These are phyloP conservation scores for Rhodotorula graminis DNA, from an alignment of 768 basidiomycete species.

Conservation along the genomic window DNA sequence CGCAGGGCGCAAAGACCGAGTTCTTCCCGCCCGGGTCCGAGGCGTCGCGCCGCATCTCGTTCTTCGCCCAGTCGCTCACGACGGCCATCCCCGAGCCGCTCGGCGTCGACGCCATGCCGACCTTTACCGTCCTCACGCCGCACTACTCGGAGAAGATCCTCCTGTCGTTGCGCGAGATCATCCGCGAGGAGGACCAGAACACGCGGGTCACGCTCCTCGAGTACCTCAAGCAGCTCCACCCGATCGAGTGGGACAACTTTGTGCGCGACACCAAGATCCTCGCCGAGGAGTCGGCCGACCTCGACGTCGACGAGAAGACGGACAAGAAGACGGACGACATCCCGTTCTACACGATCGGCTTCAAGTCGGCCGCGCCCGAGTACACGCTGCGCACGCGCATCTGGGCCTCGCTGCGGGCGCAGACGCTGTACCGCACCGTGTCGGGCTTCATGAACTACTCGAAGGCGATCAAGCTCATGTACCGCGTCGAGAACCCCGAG, in stretches of 20 bases:
- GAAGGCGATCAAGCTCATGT: constrained; percentile 98
- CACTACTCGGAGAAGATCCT: constrained; percentile 99
- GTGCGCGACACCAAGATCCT: constrained; percentile 99
- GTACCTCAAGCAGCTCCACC: constrained; percentile 96
- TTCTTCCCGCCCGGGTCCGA: constrained; percentile 95
- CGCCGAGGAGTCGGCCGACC: constrained; percentile 79
- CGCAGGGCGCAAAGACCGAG: constrained; percentile 61
- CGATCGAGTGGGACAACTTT: constrained; percentile 98
- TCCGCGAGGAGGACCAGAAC: constrained; percentile 95
- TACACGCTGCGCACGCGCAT: constrained; percentile 98
- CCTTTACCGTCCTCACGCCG: constrained; percentile 95
- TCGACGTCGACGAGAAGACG: constrained; percentile 56
- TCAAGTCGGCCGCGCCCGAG: constrained; percentile 97
- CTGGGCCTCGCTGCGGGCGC: constrained; percentile 97
- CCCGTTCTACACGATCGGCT: constrained; percentile 96
- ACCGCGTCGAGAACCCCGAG: constrained; percentile 98
- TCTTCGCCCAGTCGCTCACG: constrained; percentile 96
- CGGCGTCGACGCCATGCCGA: constrained; percentile 99
- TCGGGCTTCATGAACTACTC: constrained; percentile 99
- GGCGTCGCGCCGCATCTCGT: constrained; percentile 94
- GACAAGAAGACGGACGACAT: constrained; percentile 75
- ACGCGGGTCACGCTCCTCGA: constrained; percentile 94
- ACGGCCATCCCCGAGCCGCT: constrained; percentile 88
- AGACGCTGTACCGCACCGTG: constrained; percentile 96
- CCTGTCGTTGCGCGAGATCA: constrained; percentile 93